phyloP scores from a whole-genome alignment of 352 stramenopile genomes.

The Sclerospora graminicola region DNA sequence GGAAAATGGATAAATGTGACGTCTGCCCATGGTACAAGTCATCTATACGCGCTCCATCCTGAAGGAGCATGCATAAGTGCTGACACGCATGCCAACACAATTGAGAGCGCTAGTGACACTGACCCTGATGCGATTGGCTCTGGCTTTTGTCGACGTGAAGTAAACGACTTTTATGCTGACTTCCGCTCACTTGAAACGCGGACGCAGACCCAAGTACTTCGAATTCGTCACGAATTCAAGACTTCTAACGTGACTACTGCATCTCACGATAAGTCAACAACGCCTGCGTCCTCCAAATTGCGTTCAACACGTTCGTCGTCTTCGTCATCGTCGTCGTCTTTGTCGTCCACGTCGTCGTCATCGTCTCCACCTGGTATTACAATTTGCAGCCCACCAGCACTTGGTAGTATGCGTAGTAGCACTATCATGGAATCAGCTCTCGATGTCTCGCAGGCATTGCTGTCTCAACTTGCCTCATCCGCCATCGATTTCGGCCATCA shows the following conservation, averaged over 20 bases:
- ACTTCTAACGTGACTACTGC: constrained; percentile 5
- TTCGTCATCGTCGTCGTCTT: constrained; percentile 24
- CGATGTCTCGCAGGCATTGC: constrained; percentile 55
- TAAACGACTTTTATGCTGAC: constrained; percentile 65
- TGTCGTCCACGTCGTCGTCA: constrained; percentile 28
- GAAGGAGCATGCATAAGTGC: constrained; percentile 57
- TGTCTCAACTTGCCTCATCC: constrained; percentile 57
- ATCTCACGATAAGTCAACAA: constrained; percentile 7
- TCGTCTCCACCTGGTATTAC: constrained; percentile 16
- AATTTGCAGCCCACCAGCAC: constrained; percentile 15
- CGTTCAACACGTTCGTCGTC: constrained; percentile 24
- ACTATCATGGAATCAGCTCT: constrained; percentile 55
- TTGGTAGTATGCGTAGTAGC: constrained; percentile 16
- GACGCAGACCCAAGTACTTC: constrained; percentile 56
- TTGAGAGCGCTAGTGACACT: constrained; percentile 14
- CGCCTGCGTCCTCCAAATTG: constrained; percentile 12
- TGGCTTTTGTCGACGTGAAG: constrained; percentile 27
- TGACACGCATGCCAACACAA: constrained; percentile 53
- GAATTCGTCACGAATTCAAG: constrained; percentile 58
- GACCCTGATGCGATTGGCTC: constrained; percentile 6
- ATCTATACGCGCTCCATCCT: constrained; percentile 73
- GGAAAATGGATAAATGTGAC: constrained; percentile 83
- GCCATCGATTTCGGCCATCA: constrained; percentile 45
- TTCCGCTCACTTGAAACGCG: constrained; percentile 54
- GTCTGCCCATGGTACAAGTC: constrained; percentile 74